Conservation (phyloP, 2,329 filamentous ascomycete species). For the Didymella glomerata region DNA sequence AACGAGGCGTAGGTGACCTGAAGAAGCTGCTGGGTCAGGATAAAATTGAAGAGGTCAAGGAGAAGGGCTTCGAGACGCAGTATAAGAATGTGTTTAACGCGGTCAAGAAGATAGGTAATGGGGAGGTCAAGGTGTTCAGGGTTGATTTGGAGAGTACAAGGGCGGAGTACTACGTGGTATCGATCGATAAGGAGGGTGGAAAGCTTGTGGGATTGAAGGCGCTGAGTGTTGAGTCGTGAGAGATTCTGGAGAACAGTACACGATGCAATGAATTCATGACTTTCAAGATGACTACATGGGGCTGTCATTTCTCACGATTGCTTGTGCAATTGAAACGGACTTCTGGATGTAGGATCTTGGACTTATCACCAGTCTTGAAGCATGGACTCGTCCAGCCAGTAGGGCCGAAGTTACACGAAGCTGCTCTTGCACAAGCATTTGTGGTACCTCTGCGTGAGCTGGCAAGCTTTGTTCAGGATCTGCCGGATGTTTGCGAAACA, state of each 20-base stretch:
- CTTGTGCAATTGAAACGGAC: not conserved
- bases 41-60: constrained; percentile 71
- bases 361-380: not conserved
- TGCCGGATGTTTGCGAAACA: constrained; percentile 2
- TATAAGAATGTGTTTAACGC: constrained; percentile 76
- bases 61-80: constrained; percentile 76
- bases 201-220: constrained; percentile 81
- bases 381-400: not conserved
- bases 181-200: constrained; percentile 64
- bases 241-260: constrained; percentile 6
- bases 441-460: not conserved
- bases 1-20: constrained; percentile 68
- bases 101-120: constrained; percentile 69
- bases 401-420: not conserved
- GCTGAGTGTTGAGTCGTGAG: constrained; percentile 71
- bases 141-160: constrained; percentile 70
- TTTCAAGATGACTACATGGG: not conserved
- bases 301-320: not conserved
- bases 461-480: not conserved
- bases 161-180: constrained; percentile 82
- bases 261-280: not conserved
- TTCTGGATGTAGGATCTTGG: not conserved
- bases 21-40: constrained; percentile 69
- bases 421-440: not conserved
- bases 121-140: constrained; percentile 78